Evolutionary conservation across 139 green algal species (phyloP).

Genomic region (Pedinophyceae sp.): DNA sequence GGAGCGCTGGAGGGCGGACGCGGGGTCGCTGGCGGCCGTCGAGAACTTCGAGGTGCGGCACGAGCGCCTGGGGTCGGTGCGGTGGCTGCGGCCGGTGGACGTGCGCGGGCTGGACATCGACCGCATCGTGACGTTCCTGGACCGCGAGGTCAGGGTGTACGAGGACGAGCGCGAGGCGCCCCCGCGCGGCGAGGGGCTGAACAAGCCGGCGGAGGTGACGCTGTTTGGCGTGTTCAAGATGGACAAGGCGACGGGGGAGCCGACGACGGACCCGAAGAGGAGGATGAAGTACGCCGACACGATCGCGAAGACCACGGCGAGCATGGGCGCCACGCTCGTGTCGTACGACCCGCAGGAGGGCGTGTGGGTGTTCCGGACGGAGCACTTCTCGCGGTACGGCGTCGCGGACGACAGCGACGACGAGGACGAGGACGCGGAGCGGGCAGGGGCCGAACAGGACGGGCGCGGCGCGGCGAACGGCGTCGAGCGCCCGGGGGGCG

Average conservation of each 20-base stretch:
- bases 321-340: slow-evolving; percentile 63
- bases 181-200: slow-evolving; percentile 57
- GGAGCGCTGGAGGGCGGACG: slow-evolving; percentile 13
- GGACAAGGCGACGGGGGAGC: slow-evolving; percentile 37
- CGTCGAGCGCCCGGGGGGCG: background rate
- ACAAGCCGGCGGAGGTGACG: slow-evolving; percentile 57
- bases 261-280: slow-evolving; percentile 18
- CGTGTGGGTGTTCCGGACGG: slow-evolving; percentile 74
- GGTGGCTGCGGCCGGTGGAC: slow-evolving; percentile 67
- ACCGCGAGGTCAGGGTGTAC: slow-evolving; percentile 52
- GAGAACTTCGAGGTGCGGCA: slow-evolving; percentile 51
- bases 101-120: slow-evolving; percentile 52
- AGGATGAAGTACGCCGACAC: slow-evolving; percentile 28
- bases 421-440: slow-evolving; percentile 6
- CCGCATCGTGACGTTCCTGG: slow-evolving; percentile 41
- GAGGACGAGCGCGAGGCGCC: slow-evolving; percentile 47
- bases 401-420: slow-evolving; percentile 24
- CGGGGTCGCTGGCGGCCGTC: slow-evolving; percentile 23
- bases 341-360: slow-evolving; percentile 48
- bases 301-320: slow-evolving; percentile 28
- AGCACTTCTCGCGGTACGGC: slow-evolving; percentile 84
- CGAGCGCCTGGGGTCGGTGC: slow-evolving; percentile 38
- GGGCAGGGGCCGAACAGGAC: background rate
- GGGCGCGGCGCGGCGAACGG: background rate
- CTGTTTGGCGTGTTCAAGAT: slow-evolving; percentile 42